Evolutionary conservation across 202 grass and related monocot genomes (phyloP), one percentile per base, ranked within the genome.

Genomic region (Tripidium arundinaceum): DNA sequence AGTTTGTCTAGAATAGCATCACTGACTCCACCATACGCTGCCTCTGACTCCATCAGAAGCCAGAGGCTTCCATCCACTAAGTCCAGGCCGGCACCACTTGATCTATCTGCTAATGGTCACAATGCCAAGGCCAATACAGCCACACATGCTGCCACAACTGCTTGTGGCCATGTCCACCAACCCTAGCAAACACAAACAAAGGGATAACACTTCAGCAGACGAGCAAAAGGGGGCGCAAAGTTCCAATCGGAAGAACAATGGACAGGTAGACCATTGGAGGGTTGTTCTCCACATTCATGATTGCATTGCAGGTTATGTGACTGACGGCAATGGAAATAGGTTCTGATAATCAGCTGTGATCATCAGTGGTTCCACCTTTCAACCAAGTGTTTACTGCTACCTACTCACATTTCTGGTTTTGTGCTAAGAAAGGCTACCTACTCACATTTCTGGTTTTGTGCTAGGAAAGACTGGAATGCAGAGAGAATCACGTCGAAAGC

Each of bases 151-250:
- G 67, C 75, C 28, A 71, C 65, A 31, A 39, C 8, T 79, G 18
- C 75, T 21, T 59, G 76, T 59, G 76, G 42, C 81, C 86, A 75
- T 79, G 41, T 16, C 81, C 81, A 80, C 75, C 76, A 70, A 80
- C 81, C 76, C 86, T 84, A 50, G 75, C 24, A 86, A 77, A 6
- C 27, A 64, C 34, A 82, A 78, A 47, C 21, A 68, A 77, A 45
- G 27, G 33, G n/a, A 4, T 18, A 72, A 83, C 80, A 79, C 29
- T 16, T 87, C 75, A 83, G 46, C 80, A 52, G 34, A 59, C 62
- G 76, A 79, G 47, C 75, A 75, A 83, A 74, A 61, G 5, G 80
- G 37, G 74, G 25, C 33, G 22, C 37, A 67, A 66, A 46, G 52
- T 60, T 86, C 72, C 71, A 82, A n/a, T 36, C 45, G 28, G 55